These are phyloP conservation scores for Panicum hallii DNA, from an alignment of 202 grass and related monocot species.

Conservation along the genomic window DNA sequence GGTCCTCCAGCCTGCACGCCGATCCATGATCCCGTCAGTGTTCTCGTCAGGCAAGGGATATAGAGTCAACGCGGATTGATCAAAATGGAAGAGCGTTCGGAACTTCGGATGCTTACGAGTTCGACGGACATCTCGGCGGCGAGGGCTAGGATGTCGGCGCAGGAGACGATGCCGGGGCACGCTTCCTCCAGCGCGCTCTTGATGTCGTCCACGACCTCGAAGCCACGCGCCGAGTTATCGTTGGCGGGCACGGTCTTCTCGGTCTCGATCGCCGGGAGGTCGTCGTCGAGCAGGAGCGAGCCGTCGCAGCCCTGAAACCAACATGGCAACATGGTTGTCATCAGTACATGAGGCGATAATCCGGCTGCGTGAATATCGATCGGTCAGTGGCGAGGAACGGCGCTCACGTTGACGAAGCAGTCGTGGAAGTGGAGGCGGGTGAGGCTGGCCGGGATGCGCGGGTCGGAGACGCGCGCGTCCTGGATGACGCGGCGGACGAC, in stretches of 20 bases:
- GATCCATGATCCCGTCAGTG: too few species aligned
- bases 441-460: slow-evolving; percentile 39
- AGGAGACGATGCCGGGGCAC: slow-evolving; percentile 71
- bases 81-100: too few species aligned
- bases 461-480: background rate
- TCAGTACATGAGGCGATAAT: too few species aligned
- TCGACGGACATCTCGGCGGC: slow-evolving; percentile 55
- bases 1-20: too few species aligned
- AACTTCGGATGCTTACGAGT: slow-evolving; percentile 21
- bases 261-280: slow-evolving; percentile 38
- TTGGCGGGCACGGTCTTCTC: slow-evolving; percentile 46
- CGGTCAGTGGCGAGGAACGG: too few species aligned
- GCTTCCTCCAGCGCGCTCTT: slow-evolving; percentile 38
- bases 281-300: slow-evolving; percentile 60
- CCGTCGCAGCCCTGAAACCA: slow-evolving; percentile 37
- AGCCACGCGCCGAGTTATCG: slow-evolving; percentile 42
- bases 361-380: too few species aligned
- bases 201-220: slow-evolving; percentile 33
- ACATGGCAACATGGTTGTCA: too few species aligned
- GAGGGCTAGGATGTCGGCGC: slow-evolving; percentile 79
- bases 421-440: slow-evolving; percentile 80
- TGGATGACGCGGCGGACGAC: slow-evolving; percentile 30
- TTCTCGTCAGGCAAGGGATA: too few species aligned
- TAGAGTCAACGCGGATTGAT: too few species aligned
- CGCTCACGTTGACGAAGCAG: slow-evolving; percentile 53